Conservation (phyloP, 106 monocot species). For the Dioscorea zingiberensis region DNA sequence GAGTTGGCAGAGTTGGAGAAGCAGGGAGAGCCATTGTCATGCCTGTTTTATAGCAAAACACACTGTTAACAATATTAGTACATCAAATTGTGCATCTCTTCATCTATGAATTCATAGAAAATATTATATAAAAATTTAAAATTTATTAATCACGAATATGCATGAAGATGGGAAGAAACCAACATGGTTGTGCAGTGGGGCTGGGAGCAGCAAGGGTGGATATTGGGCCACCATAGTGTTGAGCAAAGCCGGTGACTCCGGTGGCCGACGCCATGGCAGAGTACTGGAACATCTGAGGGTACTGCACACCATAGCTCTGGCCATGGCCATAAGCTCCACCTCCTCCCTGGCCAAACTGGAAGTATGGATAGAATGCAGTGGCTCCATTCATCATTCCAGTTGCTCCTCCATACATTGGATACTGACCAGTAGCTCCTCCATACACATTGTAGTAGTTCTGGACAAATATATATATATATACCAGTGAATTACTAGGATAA, state of each 20-base stretch:
- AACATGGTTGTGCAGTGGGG: slow-evolving; percentile 62
- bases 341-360: slow-evolving; percentile 32
- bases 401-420: slow-evolving; percentile 44
- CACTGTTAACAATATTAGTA: slow-evolving; percentile 70
- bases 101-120: neutral
- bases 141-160: too few relatives aligned
- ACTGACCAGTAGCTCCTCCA: slow-evolving; percentile 28
- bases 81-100: neutral
- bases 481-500: too few relatives aligned
- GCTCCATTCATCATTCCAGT: slow-evolving; percentile 28
- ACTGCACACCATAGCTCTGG: slow-evolving; percentile 52
- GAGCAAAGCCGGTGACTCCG: slow-evolving; percentile 44
- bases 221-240: slow-evolving; percentile 43
- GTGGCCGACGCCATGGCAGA: slow-evolving; percentile 32
- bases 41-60: slow-evolving; percentile 72
- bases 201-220: slow-evolving; percentile 50
- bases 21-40: slow-evolving; percentile 53
- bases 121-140: too few relatives aligned
- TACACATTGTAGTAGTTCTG: slow-evolving; percentile 53
- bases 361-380: slow-evolving; percentile 44
- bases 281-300: slow-evolving; percentile 60
- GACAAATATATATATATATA: too few relatives aligned
- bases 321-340: slow-evolving; percentile 37
- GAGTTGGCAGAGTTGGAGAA: slow-evolving; percentile 43
- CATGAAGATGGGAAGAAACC: neutral